phyloP scores from a whole-genome alignment of 139 green algal genomes.

The Trebouxia sp. region DNA sequence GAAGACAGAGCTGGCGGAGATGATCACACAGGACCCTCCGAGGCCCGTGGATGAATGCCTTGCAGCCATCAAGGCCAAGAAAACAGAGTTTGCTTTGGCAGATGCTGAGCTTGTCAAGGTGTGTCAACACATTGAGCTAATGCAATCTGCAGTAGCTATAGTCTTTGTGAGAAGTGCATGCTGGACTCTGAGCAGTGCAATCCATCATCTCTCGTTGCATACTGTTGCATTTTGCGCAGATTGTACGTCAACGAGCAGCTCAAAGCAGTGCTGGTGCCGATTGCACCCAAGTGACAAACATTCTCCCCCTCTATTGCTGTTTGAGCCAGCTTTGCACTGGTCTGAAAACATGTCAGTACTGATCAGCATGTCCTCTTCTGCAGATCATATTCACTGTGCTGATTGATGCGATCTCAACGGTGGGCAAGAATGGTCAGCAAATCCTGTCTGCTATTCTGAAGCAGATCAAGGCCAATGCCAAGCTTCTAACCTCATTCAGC shows the following conservation, averaged over 20 bases:
- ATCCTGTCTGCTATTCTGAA: conserved; percentile 62
- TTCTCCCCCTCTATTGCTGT: no score
- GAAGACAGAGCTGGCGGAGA: conserved; percentile 59
- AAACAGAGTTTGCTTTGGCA: conserved; percentile 69
- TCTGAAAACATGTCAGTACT: no score
- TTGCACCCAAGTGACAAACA: no score
- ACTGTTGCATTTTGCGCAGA: no score
- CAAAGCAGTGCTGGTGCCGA: no score
- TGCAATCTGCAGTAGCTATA: no score
- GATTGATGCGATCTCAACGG: conserved; percentile 75
- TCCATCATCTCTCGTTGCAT: no score
- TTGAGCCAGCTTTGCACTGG: not conserved
- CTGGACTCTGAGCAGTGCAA: no score
- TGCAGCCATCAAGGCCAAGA: conserved; percentile 66
- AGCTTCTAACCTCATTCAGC: conserved; percentile 72
- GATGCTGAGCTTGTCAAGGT: conserved; percentile 70
- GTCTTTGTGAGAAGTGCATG: no score
- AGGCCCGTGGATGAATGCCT: conserved; percentile 54
- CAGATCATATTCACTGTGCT: conserved; percentile 80
- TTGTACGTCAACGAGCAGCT: no score
- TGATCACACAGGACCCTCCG: conserved; percentile 67
- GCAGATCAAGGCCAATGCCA: conserved; percentile 79
- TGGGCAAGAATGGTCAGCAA: conserved; percentile 93
- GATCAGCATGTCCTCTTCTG: no score
- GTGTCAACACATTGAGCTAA: not conserved